phyloP scores from a whole-genome alignment of 257 asterid genomes.

The Solanum gandarillasii region DNA sequence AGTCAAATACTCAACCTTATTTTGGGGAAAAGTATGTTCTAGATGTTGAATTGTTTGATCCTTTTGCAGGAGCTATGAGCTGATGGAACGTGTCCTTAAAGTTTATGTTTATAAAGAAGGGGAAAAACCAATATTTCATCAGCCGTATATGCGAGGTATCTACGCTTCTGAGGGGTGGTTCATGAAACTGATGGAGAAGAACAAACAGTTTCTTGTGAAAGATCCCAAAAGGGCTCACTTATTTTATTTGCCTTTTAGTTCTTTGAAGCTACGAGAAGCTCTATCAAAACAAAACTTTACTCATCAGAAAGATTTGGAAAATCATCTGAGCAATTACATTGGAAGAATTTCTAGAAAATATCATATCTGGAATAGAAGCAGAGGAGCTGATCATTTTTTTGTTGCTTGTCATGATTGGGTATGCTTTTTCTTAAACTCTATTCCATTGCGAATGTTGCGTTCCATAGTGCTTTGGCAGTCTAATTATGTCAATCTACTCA shows the following conservation, averaged over 20 bases:
- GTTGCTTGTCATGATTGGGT: slow-evolving; percentile 78
- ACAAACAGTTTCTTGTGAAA: slow-evolving; percentile 32
- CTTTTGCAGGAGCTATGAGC: slow-evolving; percentile 46
- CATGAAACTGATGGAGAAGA: slow-evolving; percentile 45
- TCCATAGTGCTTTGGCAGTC: neutral
- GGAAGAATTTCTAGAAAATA: slow-evolving; percentile 27
- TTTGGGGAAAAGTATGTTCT: neutral
- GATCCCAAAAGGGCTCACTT: slow-evolving; percentile 49
- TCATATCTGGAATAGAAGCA: slow-evolving; percentile 48
- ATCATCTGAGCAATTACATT: slow-evolving; percentile 27
- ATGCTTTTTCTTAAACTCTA: slow-evolving; percentile 10
- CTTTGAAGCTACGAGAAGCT: slow-evolving; percentile 22
- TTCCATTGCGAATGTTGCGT: neutral
- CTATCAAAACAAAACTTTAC: slow-evolving; percentile 10
- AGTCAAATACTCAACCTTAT: neutral
- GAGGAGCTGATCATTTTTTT: slow-evolving; percentile 47
- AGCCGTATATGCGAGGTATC: slow-evolving; percentile 35
- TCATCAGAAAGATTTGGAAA: slow-evolving; percentile 17
- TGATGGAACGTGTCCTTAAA: slow-evolving; percentile 43
- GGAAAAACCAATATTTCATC: slow-evolving; percentile 49
- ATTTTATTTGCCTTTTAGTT: slow-evolving; percentile 52
- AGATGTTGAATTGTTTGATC: slow-evolving; percentile 1
- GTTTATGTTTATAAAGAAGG: slow-evolving; percentile 54
- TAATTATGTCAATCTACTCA: neutral
- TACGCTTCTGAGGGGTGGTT: slow-evolving; percentile 77